A percentile compares a stretch with the other conserved stretches of the same genome.
These are phyloP conservation scores for Saccharomycopsis hybrid DNA, from an alignment of 1,139 yeast species.

Conservation along the genomic window DNA sequence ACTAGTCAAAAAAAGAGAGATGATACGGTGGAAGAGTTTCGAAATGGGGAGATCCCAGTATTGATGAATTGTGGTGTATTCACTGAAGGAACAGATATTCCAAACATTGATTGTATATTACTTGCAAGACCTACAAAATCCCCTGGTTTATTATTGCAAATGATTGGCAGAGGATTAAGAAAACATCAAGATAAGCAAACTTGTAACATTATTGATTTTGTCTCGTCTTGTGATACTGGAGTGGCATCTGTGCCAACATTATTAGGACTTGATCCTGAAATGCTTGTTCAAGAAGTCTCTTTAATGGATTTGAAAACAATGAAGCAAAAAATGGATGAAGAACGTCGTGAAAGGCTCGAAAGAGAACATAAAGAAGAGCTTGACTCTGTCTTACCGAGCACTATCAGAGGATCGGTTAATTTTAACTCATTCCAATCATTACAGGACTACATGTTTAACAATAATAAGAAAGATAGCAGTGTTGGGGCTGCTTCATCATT, in stretches of 20 bases:
- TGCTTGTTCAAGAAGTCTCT: background rate
- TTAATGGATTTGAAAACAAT: background rate
- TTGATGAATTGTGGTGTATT: conserved; percentile 84
- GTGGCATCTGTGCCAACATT: conserved; percentile 58
- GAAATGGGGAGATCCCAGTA: conserved; percentile 57
- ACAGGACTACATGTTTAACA: conserved; percentile 5
- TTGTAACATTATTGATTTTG: conserved; percentile 77
- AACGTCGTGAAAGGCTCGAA: background rate
- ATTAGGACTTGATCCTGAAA: conserved; percentile 4
- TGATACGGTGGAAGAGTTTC: conserved; percentile 50
- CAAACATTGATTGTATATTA: conserved; percentile 76
- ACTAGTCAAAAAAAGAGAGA: conserved; percentile 52
- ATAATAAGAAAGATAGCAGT: background rate
- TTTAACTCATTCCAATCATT: conserved; percentile 15
- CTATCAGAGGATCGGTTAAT: conserved; percentile 20
- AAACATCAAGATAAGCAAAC: conserved; percentile 50
- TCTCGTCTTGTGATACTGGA: conserved; percentile 23
- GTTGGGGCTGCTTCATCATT: background rate
- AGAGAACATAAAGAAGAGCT: background rate
- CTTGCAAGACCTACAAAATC: conserved; percentile 81
- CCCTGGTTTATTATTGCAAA: conserved; percentile 64
- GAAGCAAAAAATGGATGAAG: background rate
- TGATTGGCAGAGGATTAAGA: conserved; percentile 89
- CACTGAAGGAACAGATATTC: conserved; percentile 95
- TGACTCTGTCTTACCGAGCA: conserved; percentile 11